These are phyloP conservation scores for Alternaria sp. DNA, from an alignment of 2,329 filamentous ascomycete species.

Conservation along the genomic window DNA sequence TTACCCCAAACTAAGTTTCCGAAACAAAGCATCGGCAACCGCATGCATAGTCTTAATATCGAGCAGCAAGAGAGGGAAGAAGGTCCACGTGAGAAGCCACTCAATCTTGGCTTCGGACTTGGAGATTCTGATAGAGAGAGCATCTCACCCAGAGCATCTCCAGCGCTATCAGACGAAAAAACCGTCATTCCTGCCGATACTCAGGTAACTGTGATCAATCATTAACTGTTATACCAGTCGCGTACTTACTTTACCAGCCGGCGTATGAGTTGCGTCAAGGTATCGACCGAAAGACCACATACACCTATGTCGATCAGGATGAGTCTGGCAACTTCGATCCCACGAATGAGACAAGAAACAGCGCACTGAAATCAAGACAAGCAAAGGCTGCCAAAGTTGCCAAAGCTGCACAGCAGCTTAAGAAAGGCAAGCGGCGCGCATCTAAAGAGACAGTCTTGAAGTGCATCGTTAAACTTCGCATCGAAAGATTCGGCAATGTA, in stretches of 20 bases:
- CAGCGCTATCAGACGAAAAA: slow-evolving; percentile 20
- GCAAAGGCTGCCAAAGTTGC: slow-evolving; percentile 26
- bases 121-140: slow-evolving; percentile 17
- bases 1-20: not conserved
- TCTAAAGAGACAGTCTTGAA: slow-evolving; percentile 22
- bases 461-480: slow-evolving; percentile 29
- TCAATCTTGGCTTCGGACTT: slow-evolving; percentile 17
- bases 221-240: not conserved
- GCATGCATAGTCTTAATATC: slow-evolving; percentile 27
- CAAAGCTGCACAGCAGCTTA: slow-evolving; percentile 16
- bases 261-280: slow-evolving; percentile 37
- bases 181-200: slow-evolving; percentile 25
- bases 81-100: not conserved
- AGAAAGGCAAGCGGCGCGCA: slow-evolving; percentile 17
- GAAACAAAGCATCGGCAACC: slow-evolving; percentile 13
- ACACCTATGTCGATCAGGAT: slow-evolving; percentile 51
- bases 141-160: slow-evolving; percentile 17
- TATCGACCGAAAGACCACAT: slow-evolving; percentile 29
- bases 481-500: slow-evolving; percentile 29
- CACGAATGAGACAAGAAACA: slow-evolving; percentile 21
- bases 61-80: slow-evolving; percentile 14
- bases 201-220: slow-evolving; percentile 4
- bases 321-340: slow-evolving; percentile 51
- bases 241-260: slow-evolving; percentile 21
- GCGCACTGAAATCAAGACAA: slow-evolving; percentile 12